Evolutionary conservation across 192 early-diverging fungal genomes (phyloP).

Genomic region (Coemansia sp.): DNA sequence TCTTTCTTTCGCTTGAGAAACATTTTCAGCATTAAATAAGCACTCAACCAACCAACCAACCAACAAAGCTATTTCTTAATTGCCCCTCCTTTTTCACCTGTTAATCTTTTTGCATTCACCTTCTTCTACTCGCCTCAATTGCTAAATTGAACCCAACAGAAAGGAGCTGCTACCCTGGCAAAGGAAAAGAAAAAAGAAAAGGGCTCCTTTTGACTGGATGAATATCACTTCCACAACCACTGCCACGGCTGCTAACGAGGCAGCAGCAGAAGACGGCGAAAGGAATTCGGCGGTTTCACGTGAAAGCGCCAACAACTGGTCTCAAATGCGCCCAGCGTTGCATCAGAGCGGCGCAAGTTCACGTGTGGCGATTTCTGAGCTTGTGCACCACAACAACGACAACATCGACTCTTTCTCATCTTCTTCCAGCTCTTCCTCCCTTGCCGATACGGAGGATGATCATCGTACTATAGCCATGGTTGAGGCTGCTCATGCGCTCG

Average conservation of each 20-base stretch:
- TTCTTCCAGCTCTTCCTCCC: too few relatives aligned
- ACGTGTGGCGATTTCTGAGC: constrained; percentile 36
- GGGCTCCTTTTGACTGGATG: too few relatives aligned
- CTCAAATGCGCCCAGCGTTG: not conserved
- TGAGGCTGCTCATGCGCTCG: constrained; percentile 31
- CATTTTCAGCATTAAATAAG: too few relatives aligned
- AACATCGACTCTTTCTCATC: not conserved
- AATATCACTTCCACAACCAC: not conserved
- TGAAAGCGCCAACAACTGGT: constrained; percentile 21
- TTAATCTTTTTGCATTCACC: too few relatives aligned
- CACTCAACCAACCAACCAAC: too few relatives aligned
- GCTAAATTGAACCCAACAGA: too few relatives aligned
- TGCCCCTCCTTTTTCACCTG: too few relatives aligned
- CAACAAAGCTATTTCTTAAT: too few relatives aligned
- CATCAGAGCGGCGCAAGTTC: not conserved
- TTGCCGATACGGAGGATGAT: not conserved
- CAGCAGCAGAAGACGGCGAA: constrained; percentile 6
- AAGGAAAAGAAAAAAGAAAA: too few relatives aligned
- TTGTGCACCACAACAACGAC: constrained; percentile 5
- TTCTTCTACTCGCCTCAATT: too few relatives aligned
- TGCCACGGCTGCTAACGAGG: not conserved
- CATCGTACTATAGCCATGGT: constrained; percentile 22
- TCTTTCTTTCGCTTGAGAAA: too few relatives aligned
- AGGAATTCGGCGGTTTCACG: constrained; percentile 11
- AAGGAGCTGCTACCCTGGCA: too few relatives aligned